Evolutionary conservation across 1,139 yeast genomes (phyloP).

Genomic region (Debaryomycetaceae sp.): DNA sequence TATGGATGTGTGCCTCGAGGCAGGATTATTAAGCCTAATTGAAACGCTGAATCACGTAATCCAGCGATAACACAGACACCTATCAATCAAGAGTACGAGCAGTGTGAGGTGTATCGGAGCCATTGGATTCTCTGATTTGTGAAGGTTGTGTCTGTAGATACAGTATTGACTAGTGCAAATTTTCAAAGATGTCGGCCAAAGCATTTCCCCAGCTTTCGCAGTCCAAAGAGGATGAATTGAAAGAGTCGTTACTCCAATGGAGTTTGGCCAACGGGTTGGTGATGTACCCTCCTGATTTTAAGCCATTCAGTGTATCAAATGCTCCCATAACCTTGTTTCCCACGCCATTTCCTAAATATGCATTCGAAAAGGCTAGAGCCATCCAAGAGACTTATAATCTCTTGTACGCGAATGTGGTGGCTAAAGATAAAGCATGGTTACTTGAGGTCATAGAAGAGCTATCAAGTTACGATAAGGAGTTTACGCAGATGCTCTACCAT

Average conservation of each 20-base stretch:
- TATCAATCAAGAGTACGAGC: too few relatives aligned
- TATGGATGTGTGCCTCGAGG: not conserved
- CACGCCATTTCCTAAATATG: conserved; percentile 72
- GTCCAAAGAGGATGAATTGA: conserved; percentile 23
- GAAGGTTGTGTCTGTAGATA: too few relatives aligned
- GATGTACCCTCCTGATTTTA: conserved; percentile 66
- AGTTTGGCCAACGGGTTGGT: conserved; percentile 72
- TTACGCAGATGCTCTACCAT: conserved; percentile 76
- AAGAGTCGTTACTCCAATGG: conserved; percentile 66
- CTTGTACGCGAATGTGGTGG: conserved; percentile 66
- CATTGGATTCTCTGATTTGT: too few relatives aligned
- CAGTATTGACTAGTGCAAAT: too few relatives aligned
- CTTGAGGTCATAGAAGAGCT: conserved; percentile 51
- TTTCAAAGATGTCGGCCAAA: conserved; percentile 11
- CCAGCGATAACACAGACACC: not conserved
- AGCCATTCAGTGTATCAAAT: conserved; percentile 45
- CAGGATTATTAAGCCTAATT: not conserved
- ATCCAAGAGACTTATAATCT: conserved; percentile 74
- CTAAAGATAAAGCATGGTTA: conserved; percentile 57
- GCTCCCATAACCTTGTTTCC: conserved; percentile 93
- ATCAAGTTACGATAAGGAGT: conserved; percentile 62
- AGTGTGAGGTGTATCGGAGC: too few relatives aligned
- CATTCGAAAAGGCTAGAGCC: conserved; percentile 62
- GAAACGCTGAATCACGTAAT: not conserved
- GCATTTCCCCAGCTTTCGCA: conserved; percentile 31